Evolutionary conservation across 305 asterid species (phyloP), one percentile per base, ranked within the genome.

Genomic region (Solanum hybrid): DNA sequence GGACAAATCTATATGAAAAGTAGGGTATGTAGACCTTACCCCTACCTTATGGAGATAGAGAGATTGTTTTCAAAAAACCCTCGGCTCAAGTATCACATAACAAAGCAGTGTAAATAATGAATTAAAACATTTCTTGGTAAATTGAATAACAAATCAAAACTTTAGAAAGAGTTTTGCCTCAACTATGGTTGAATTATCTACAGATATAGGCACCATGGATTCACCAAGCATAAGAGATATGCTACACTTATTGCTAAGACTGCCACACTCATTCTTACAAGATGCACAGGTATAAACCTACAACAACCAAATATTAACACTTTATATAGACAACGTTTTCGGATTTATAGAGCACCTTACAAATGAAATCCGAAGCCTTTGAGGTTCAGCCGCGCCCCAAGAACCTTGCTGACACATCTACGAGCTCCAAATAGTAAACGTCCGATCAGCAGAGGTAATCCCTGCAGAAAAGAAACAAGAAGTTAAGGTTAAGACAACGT

Each of bases 241-340:
- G 76, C 41, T 84, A 45, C 12, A 84, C 75, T 51, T 84, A 51
- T 10, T 51, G 88, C 88, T 83, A 83, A 17, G 36, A 83, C 75
- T 45, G 10, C 17, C 20, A n/a, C 24, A 65, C 78, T 85, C 37
- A 20, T 85, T 85, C 88, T 85, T 85, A 85, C 88, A 85, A 51
- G 88, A n/a, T 32, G 87, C 90, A 77, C 85, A 89, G 34, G 90
- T 70, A 79, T 89, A 14, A 41, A 78, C 31, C 75, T 88, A 88
- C 78, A 78, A 36, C 32, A 78, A 89, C 24, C 78, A 89, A 89
- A 4, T 89, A 89, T 89, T 78, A 15, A 89, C 57, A 89, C 15
- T 76, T 36, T 89, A 27, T 51, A 89, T 65, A 68, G 57, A 89
- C 84, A 88, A 76, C 26, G 9, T 75, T 77, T 45, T 45, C 32